Evolutionary conservation across 805 yeast species (phyloP).

Genomic region (Komagataella kurtzmanii): DNA sequence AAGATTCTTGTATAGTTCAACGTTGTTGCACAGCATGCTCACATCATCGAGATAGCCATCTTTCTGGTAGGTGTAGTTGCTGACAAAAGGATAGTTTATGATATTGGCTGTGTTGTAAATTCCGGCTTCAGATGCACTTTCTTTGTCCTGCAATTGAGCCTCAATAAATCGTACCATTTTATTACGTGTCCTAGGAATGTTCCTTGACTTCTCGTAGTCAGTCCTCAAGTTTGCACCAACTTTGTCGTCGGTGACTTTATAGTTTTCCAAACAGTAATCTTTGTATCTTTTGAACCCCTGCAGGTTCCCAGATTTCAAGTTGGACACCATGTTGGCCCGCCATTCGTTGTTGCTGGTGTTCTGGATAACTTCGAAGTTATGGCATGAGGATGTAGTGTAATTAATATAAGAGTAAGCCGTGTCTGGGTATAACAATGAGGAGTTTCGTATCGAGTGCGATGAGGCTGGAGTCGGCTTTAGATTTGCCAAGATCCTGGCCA

Average conservation of each 20-base stretch:
- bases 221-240: constrained; percentile 1
- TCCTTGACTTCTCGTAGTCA: constrained; percentile 1
- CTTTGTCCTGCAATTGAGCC: constrained; percentile 9
- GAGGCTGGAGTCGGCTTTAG: neutral
- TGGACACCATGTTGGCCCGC: constrained; percentile 26
- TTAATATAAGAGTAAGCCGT: constrained; percentile 21
- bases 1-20: constrained; percentile 29
- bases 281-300: constrained; percentile 24
- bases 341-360: constrained; percentile 27
- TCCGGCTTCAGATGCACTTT: neutral
- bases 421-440: constrained; percentile 18
- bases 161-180: constrained; percentile 12
- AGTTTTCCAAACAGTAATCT: constrained; percentile 14
- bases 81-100: constrained; percentile 37
- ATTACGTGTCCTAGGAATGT: constrained; percentile 1
- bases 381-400: constrained; percentile 8
- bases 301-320: constrained; percentile 26
- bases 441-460: constrained; percentile 3
- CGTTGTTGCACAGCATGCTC: constrained; percentile 31
- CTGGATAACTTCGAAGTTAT: constrained; percentile 15
- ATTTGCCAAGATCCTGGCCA: neutral
- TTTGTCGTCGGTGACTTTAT: constrained; percentile 4
- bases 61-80: constrained; percentile 35
- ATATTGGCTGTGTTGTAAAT: constrained; percentile 7
- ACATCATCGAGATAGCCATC: constrained; percentile 35